Evolutionary conservation across 805 yeast species (phyloP), one percentile per base, ranked within the genome.

Genomic region (Starmerella gropengiesseri): DNA sequence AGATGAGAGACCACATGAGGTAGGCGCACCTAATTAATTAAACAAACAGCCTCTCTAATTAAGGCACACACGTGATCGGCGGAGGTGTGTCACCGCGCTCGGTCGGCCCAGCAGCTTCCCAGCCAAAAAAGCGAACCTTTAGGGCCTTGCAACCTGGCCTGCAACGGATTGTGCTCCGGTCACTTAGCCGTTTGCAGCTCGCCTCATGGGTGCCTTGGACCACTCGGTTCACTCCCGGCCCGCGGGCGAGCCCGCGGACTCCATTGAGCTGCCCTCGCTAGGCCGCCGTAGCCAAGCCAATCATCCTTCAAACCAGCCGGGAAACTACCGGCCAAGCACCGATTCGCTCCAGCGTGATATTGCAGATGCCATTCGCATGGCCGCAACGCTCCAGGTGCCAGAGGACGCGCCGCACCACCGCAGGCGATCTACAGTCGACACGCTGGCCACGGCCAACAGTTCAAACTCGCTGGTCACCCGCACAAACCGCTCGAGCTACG

Each of bases 291-390:
- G n/a, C n/a, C n/a, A n/a, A n/a, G n/a, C n/a, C n/a, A n/a, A n/a
- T n/a, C n/a, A n/a, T n/a, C n/a, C n/a, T n/a, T n/a, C n/a, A n/a
- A n/a, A n/a, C n/a, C n/a, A n/a, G n/a, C n/a, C n/a, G n/a, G n/a
- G 31, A n/a, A 9, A 8, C 14, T 14, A 13, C 28, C 42, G 50
- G 18, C 32, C 31, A 11, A 33, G 43, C 17, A 20, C 22, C 26
- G 44, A 37, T 34, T 43, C 51, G 30, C 35, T 50, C 31, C 47
- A 43, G 30, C 26, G 47, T 4, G 54, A 51, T 28, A 43, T 49
- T 8, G 44, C 28, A 3, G 49, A 44, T 7, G 54, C 54, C 4
- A 43, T 51, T 14, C 39, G 44, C 12, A 31, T 40, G 7, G 49
- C 54, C 3, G 20, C 34, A 8, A n/a, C 21, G 22, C 27, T 34